Conservation (phyloP, 2,329 filamentous ascomycete genomes). For the Alternaria viburni region DNA sequence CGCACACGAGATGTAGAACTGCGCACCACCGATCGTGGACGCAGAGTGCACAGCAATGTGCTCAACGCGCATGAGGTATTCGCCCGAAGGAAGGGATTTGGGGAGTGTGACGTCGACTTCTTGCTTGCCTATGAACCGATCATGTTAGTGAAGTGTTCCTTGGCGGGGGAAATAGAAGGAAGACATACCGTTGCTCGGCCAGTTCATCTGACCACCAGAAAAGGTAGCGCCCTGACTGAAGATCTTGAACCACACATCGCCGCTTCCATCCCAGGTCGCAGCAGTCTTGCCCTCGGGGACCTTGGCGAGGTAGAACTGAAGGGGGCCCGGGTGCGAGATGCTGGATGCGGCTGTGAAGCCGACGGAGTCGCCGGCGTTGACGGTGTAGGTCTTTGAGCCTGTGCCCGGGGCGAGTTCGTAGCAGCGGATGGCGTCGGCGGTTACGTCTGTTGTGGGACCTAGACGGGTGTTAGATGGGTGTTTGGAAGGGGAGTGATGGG, state of each 20-base stretch:
- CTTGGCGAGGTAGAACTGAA: constrained; percentile 50
- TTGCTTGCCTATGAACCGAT: constrained; percentile 7
- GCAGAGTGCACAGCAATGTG: constrained; percentile 56
- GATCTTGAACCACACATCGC: constrained; percentile 49
- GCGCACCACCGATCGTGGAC: constrained; percentile 38
- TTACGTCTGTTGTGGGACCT: constrained; percentile 32
- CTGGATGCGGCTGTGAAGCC: constrained; percentile 39
- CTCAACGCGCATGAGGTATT: constrained; percentile 56
- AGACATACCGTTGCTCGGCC: constrained; percentile 29
- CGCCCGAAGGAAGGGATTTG: constrained; percentile 48
- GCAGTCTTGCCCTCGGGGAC: constrained; percentile 38
- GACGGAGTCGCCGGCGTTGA: constrained; percentile 40
- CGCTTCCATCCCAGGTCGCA: constrained; percentile 39
- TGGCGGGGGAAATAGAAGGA: background rate
- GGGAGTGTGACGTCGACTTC: constrained; percentile 49
- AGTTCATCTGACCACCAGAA: constrained; percentile 30
- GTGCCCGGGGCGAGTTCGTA: constrained; percentile 33
- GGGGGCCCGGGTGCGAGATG: constrained; percentile 44
- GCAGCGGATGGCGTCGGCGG: constrained; percentile 41
- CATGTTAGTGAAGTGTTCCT: background rate
- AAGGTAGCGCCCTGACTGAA: constrained; percentile 31
- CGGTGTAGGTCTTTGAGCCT: constrained; percentile 23
- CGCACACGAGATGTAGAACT: constrained; percentile 55
- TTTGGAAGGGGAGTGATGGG: constrained; percentile 1
- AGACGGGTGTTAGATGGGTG: constrained; percentile 7